Conservation (phyloP, 805 yeast genomes). For the Saturnispora gosingensis region DNA sequence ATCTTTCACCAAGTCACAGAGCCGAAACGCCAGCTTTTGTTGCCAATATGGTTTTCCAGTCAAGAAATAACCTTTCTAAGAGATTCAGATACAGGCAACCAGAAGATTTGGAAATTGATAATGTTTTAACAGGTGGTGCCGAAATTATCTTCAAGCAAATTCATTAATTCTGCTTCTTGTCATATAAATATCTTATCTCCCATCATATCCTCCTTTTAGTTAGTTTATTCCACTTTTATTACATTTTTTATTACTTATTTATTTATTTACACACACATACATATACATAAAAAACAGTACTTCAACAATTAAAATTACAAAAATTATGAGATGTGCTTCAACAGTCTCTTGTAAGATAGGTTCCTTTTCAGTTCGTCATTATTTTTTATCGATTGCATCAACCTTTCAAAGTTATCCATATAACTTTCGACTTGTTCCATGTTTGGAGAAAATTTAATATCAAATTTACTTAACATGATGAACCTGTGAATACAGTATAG, state of each 20-base stretch:
- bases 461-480: conserved; percentile 18
- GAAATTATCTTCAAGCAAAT: conserved; percentile 35
- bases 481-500: conserved; percentile 24
- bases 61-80: conserved; percentile 59
- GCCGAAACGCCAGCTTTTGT: conserved; percentile 5
- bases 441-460: conserved; percentile 15
- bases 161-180: neutral
- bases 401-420: conserved; percentile 20
- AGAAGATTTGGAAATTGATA: conserved; percentile 63
- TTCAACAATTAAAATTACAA: neutral
- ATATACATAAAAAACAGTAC: neutral
- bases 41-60: conserved; percentile 25
- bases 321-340: conserved; percentile 2
- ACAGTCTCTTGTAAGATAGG: conserved; percentile 5
- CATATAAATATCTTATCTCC: neutral
- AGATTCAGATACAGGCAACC: conserved; percentile 63
- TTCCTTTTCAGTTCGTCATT: conserved; percentile 12
- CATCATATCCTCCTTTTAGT: neutral
- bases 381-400: conserved; percentile 22
- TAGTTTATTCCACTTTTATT: conserved; percentile 2
- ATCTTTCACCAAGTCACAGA: conserved; percentile 20
- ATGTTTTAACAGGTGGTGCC: conserved; percentile 80
- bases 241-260: neutral
- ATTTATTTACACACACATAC: neutral
- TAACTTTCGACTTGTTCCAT: conserved; percentile 20